A percentile compares a stretch with the other conserved stretches of the same genome.
Evolutionary conservation across 2,329 filamentous ascomycete species (phyloP).

Genomic region (Aspergillus sp.): DNA sequence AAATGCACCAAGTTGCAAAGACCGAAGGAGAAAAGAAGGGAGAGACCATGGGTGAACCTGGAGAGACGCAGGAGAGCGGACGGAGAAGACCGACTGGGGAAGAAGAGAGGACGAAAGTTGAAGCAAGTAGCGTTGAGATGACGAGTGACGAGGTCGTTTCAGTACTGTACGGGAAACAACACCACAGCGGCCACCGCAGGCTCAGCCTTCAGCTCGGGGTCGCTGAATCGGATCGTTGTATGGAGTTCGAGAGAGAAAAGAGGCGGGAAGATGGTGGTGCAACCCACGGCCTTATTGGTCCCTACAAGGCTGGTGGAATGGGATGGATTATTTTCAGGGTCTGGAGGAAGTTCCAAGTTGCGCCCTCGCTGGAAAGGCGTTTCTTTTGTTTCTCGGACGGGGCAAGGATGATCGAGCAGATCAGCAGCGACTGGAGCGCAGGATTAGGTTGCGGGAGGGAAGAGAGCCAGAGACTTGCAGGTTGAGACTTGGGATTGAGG

Average conservation of each 20-base stretch:
- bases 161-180: neutral
- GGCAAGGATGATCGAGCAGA: constrained; percentile 1
- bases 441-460: constrained; percentile 12
- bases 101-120: neutral
- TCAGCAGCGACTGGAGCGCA: constrained; percentile 5
- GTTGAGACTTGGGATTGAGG: neutral
- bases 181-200: neutral
- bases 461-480: constrained; percentile 3
- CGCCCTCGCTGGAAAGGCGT: neutral
- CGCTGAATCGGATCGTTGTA: neutral
- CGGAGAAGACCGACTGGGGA: neutral
- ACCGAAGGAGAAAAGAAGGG: constrained; percentile 12
- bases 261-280: constrained; percentile 16
- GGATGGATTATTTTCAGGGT: constrained; percentile 14
- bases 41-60: constrained; percentile 4
- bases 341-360: constrained; percentile 5
- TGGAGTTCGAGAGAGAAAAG: neutral
- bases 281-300: constrained; percentile 22
- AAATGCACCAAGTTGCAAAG: constrained; percentile 13
- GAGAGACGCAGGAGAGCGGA: neutral
- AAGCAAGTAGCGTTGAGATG: neutral
- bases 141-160: neutral
- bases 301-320: constrained; percentile 18
- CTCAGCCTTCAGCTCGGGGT: neutral
- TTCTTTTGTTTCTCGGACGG: neutral